Base-by-base conservation (phyloP, 2,329 filamentous ascomycete species). In the Arthrobotrys musiformis region DNA sequence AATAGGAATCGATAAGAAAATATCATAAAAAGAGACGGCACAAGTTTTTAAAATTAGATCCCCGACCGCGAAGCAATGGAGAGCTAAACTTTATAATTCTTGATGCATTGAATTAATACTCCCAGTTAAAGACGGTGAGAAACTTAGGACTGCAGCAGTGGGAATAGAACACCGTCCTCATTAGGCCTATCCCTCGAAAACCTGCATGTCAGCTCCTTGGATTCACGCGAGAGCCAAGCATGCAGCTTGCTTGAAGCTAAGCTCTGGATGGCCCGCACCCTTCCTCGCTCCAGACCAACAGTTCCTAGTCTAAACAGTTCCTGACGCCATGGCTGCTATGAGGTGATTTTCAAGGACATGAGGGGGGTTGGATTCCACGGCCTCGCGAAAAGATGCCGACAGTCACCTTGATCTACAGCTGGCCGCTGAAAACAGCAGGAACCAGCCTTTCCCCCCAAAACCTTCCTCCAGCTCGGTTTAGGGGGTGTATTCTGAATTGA, bases 221-320 rank as follows among this genome's bases (percentile, higher is more conserved):
- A 3, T 19, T 48, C 42, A 62, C 58, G 58, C 58, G 58, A 62
- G 58, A 26, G 54, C 54, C 54, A 37, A 58, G 54, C 30, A 58
- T 58, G 54, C 54, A 26, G 33, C 28, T 15, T n/a, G n/a, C n/a
- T n/a, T n/a, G n/a, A n/a, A 56, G 50, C 54, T 58, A 58, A 58
- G 54, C 54, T 58, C 54, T 19, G 54, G 11, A 40, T 58, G 19
- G 30, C 33, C 26, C 54, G 40, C 54, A 40, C 37, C 37, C 26
- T 33, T 19, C 9, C 54, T 58, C 37, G 40, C 26, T 33, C 33
- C 9, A 37, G 15, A 9, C 11, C 17, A 40, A 33, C 54, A 42
- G 40, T 19, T 19, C 40, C 22, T 24, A 50, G 46, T 24, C 46
- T 28, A 50, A 24, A 50, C n/a, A 28, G 46, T 48, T 22, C 44